Base-by-base conservation (phyloP, 306 rosid species). In the Cucurbita pepo region DNA sequence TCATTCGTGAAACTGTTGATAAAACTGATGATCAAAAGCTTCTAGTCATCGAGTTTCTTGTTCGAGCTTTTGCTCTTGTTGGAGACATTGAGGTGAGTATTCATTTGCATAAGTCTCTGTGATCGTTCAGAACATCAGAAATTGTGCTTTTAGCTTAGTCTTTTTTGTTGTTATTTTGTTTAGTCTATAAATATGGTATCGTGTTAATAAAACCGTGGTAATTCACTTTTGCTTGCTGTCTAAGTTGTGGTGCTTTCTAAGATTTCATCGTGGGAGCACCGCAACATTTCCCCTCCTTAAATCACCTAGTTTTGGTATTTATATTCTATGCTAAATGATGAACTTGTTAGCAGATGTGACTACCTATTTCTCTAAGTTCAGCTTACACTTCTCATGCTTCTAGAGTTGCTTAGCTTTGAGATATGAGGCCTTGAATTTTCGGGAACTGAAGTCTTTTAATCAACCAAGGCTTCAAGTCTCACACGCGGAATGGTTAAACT, bases 361-460 rank as follows among this genome's bases (percentile, higher is more conserved):
- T 71, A 30, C 34, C 34, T 30, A 8, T 7, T 18, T 22, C 69
- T 74, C 69, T 60, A 10, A 61, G 64, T 19, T 62, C 56, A 13
- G 65, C 38, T 14, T 8, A 51, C 58, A 21, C 13, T 57, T 60
- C 34, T 54, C 52, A 69, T 79, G 79, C 56, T 43, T 54, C 40
- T 66, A 89, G 97, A 94, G 89, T 81, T 90, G 92, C 80, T 83
- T 90, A 84, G 98, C 97, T 13, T 76, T 94, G 87, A 85, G 95
- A 78, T 90, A 94, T 45, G 98, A 94, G 78, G 96, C 88, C 77
- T 86, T 94, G 80, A 75, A 81, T 77, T 51, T 90, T 85, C 82
- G 91, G 54, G 88, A 89, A 10, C 71, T 75, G 63, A 83, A 81
- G 77, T 89, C 91, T 10, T 40, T 80, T 18, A 88, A 78, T 73